These are phyloP conservation scores for Echeveria elegans DNA, from an alignment of 164 flowering plant species.

Conservation along the genomic window DNA sequence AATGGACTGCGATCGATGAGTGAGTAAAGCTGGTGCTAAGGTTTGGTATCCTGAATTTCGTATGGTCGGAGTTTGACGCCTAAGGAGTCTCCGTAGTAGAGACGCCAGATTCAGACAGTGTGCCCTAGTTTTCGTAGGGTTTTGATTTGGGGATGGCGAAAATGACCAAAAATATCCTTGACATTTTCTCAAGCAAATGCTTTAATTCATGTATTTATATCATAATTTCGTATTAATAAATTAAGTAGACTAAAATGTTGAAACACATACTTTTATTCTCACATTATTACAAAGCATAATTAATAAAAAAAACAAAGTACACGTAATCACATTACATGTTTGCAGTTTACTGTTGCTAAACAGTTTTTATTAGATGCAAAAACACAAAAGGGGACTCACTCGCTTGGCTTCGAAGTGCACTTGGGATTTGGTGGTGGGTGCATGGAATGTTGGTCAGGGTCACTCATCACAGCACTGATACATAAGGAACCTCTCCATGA, in stretches of 20 bases:
- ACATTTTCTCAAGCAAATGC: neutral
- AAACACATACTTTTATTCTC: neutral
- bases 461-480: constrained; percentile 60
- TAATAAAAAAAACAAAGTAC: neutral
- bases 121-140: neutral
- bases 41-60: neutral
- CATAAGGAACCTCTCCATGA: constrained; percentile 57
- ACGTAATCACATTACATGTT: neutral
- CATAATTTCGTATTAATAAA: too few species aligned
- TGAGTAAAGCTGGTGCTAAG: neutral
- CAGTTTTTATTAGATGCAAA: neutral
- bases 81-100: neutral
- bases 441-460: neutral
- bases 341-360: neutral
- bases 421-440: neutral
- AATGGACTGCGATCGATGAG: neutral
- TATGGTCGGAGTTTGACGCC: neutral
- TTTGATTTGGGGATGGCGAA: neutral
- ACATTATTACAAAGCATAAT: neutral
- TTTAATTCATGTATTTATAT: too few species aligned
- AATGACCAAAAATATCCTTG: neutral
- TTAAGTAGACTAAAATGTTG: neutral
- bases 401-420: neutral
- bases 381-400: neutral
- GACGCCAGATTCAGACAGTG: neutral